Base-by-base conservation (phyloP, 2,329 filamentous ascomycete genomes). In the Fusarium sp. region DNA sequence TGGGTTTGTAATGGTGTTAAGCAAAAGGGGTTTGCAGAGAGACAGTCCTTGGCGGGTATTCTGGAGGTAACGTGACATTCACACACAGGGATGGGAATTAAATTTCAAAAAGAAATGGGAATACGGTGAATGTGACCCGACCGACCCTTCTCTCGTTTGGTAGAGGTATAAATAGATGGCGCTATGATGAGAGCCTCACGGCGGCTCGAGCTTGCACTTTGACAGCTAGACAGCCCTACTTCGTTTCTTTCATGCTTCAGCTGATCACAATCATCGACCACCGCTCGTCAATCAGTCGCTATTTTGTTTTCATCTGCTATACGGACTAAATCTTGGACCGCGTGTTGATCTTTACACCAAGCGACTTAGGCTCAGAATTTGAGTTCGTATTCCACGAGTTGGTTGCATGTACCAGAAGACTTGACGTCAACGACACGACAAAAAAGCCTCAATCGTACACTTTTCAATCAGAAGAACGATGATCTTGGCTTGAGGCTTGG, bases 341-440 rank as follows among this genome's bases (percentile, higher is more conserved):
- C 34, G 37, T 18, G 25, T 9, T 30, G 30, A 51, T 49, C 30
- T 44, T 41, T 14, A 13, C 12, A 31, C 23, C 28, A 37, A 23
- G 61, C 23, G 21, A 41, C 49, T 53, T 59, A 50, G 58, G 25
- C 44, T 56, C 30, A 44, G 39, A 57, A 25, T 48, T 18, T 44
- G 37, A 58, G 37, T 58, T 65, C 54, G 62, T 65, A 60, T 65
- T 41, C 23, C n/a, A 31, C 37, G 61, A 65, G 45, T 34, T 60
- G 41, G 61, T 30, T 65, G 61, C 62, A 59, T 52, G 45, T 19
- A 26, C 4, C 6, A 48, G 21, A 13, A 10, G 6, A 28, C 43
- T 65, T 65, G 62, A 65, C 62, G 62, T 65, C 62, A 65, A 65
- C 42, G 45, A 65, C 16, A 43, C 7, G 11, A 26, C 13, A 23